phyloP scores from a whole-genome alignment of 106 monocot genomes.

The Dendrobium officinale region DNA sequence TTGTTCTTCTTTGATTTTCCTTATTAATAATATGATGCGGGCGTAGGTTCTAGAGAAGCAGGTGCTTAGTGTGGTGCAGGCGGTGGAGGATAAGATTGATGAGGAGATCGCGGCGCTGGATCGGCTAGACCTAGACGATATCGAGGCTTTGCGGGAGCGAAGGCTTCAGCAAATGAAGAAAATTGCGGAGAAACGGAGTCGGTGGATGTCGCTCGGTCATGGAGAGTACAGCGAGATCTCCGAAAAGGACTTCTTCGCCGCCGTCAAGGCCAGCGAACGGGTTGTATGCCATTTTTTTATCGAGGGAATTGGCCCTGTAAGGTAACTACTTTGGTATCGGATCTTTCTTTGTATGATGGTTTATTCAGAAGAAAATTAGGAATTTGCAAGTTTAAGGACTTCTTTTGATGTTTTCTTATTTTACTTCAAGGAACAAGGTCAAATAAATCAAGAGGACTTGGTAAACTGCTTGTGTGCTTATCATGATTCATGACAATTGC shows the following conservation, averaged over 20 bases:
- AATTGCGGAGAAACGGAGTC: slow-evolving; percentile 56
- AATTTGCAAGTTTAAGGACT: too few species aligned
- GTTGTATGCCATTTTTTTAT: slow-evolving; percentile 97
- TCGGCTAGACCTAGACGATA: slow-evolving; percentile 73
- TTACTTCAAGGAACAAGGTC: too few species aligned
- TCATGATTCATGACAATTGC: too few species aligned
- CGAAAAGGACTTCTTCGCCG: slow-evolving; percentile 88
- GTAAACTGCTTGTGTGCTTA: too few species aligned
- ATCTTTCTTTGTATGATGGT: background rate
- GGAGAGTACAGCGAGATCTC: slow-evolving; percentile 83
- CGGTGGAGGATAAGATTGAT: slow-evolving; percentile 91
- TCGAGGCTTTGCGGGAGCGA: slow-evolving; percentile 76
- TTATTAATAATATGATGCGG: background rate
- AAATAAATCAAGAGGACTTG: too few species aligned
- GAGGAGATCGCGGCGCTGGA: slow-evolving; percentile 80
- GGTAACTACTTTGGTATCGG: slow-evolving; percentile 24
- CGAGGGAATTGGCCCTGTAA: slow-evolving; percentile 98
- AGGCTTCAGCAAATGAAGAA: slow-evolving; percentile 83
- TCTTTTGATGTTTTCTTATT: too few species aligned
- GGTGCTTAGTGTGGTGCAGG: slow-evolving; percentile 72
- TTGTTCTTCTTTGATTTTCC: background rate
- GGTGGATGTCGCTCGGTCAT: slow-evolving; percentile 77
- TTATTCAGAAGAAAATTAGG: too few species aligned
- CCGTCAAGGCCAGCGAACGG: slow-evolving; percentile 90
- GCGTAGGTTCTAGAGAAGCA: slow-evolving; percentile 80